Conservation (phyloP, 345 rosid genomes). For the Citrus sp. region DNA sequence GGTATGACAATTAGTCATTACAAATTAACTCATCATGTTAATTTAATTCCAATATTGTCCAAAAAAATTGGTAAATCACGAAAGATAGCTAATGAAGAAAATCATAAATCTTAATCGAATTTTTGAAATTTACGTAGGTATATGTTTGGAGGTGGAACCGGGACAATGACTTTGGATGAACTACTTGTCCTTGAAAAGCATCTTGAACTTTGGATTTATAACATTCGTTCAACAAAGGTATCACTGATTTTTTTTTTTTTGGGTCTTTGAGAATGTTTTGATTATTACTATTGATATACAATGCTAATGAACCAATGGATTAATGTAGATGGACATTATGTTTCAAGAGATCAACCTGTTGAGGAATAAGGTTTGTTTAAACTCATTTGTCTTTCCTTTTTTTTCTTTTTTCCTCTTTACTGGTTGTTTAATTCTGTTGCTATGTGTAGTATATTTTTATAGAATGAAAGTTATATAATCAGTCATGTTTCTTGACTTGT, state of each 20-base stretch:
- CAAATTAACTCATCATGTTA: too few relatives aligned
- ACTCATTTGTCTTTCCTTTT: neutral
- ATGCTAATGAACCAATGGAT: neutral
- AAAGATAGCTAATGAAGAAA: too few relatives aligned
- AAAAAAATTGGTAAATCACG: too few relatives aligned
- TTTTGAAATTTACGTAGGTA: slow-evolving; percentile 31
- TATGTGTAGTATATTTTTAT: too few relatives aligned
- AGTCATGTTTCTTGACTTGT: too few relatives aligned
- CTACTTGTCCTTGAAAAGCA: slow-evolving; percentile 73
- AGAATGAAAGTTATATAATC: too few relatives aligned
- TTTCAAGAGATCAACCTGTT: slow-evolving; percentile 72
- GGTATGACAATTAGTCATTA: slow-evolving; percentile 28
- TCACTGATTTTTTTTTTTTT: neutral
- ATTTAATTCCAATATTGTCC: too few relatives aligned
- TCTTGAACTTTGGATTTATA: slow-evolving; percentile 78
- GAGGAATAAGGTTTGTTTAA: slow-evolving; percentile 62
- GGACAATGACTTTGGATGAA: slow-evolving; percentile 68
- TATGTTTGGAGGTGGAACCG: slow-evolving; percentile 78
- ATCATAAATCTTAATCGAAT: too few relatives aligned
- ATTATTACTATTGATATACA: neutral
- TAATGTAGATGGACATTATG: slow-evolving; percentile 69
- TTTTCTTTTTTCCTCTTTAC: neutral
- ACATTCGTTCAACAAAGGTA: slow-evolving; percentile 88
- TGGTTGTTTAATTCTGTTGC: too few relatives aligned
- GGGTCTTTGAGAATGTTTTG: neutral